Base-by-base conservation (phyloP, 352 stramenopile species). In the Pythium guiyangense region DNA sequence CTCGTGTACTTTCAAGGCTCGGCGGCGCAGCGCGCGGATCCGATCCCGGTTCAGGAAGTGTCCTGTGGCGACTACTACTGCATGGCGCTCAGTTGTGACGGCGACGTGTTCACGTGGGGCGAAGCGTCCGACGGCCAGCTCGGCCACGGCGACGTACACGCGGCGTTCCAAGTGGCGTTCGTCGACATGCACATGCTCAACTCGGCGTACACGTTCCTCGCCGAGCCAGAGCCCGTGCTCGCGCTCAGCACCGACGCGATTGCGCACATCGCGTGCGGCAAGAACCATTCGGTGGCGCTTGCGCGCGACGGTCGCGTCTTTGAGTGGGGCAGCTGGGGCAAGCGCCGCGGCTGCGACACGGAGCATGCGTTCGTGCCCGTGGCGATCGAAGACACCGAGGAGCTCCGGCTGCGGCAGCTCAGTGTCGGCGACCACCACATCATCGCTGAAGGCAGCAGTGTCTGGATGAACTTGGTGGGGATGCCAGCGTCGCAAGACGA, bases 311-410 rank as follows among this genome's bases (percentile, higher is more conserved):
- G 65, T 1, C 58, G 64, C 4, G 42, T 92, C 27, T 88, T 81
- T 29, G 75, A 88, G 57, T 92, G 81, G 81, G 81, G 81, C 3
- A 86, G 79, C 57, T 90, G 81, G 81, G 77, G 77, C 27, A 78
- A 76, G 49, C 68, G 79, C 11, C 57, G 61, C 11, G 79, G 77
- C 3, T 52, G 69, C 26, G 77, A 92, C 52, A 62, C 48, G 1
- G 78, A 89, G 29, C 79, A 88, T 43, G 75, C 77, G 34, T 88
- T 89, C 22, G 54, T 64, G 5, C 81, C 81, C 0, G 64, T 78
- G n/a, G 71, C 86, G 54, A 62, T 49, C 0, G 61, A 57, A 8
- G 47, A 69, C 11, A 49, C 20, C 6, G 49, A 55, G 15, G 44
- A 57, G 10, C 54, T 89, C n/a, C 18, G 72, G 64, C 6, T 54